Evolutionary conservation across 2,329 filamentous ascomycete species (phyloP).

Genomic region (Mycosphaerella sp.): DNA sequence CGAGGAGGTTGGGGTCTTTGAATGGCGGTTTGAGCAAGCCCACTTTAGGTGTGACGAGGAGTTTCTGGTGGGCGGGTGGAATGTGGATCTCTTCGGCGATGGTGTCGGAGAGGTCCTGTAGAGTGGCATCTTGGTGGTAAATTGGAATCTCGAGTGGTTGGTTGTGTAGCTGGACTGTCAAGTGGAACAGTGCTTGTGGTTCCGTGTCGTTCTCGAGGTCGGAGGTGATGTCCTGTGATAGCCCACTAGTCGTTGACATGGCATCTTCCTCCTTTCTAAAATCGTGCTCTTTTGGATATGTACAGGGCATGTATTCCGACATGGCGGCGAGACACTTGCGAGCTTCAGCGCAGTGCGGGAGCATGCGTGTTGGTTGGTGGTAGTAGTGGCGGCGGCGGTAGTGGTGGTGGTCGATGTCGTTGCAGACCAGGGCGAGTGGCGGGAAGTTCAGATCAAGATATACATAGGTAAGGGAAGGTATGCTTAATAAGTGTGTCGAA

Average conservation of each 20-base stretch:
- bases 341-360: constrained; percentile 12
- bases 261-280: constrained; percentile 8
- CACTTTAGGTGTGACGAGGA: constrained; percentile 57
- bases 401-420: too few relatives aligned
- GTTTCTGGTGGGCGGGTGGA: constrained; percentile 60
- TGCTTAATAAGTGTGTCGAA: too few relatives aligned
- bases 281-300: constrained; percentile 6
- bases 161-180: constrained; percentile 53
- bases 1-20: constrained; percentile 50
- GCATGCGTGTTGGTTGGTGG: constrained; percentile 5
- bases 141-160: constrained; percentile 46
- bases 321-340: constrained; percentile 12
- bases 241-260: constrained; percentile 1
- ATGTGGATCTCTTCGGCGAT: constrained; percentile 55
- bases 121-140: constrained; percentile 44
- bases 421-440: too few relatives aligned
- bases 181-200: constrained; percentile 29
- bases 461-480: too few relatives aligned
- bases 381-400: neutral
- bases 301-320: constrained; percentile 13
- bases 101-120: constrained; percentile 53
- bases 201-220: constrained; percentile 19
- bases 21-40: constrained; percentile 61
- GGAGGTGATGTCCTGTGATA: constrained; percentile 15
- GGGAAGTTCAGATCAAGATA: too few relatives aligned